phyloP scores from a whole-genome alignment of 768 basidiomycete genomes.

The Termitomyces sp. region DNA sequence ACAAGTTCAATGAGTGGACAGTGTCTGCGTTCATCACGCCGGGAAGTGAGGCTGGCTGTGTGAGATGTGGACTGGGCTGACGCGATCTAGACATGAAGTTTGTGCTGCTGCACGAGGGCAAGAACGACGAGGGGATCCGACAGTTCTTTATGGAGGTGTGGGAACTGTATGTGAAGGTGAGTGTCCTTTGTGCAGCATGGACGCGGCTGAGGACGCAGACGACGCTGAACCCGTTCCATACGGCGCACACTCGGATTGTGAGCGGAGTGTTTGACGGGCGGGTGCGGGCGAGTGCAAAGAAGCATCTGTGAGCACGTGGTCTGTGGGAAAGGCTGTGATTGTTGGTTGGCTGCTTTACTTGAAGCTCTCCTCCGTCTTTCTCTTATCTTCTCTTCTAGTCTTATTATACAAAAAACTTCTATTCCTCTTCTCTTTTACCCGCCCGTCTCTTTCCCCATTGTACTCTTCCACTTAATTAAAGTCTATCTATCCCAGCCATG shows the following conservation, averaged over 20 bases:
- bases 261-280: constrained; percentile 79
- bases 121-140: constrained; percentile 96
- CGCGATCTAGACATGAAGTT: constrained; percentile 81
- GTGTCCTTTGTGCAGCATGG: too few relatives aligned
- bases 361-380: constrained; percentile 24
- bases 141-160: constrained; percentile 92
- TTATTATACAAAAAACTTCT: constrained; percentile 19
- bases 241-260: constrained; percentile 77
- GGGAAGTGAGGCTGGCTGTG: constrained; percentile 62
- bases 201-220: constrained; percentile 42
- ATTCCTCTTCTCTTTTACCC: constrained; percentile 7
- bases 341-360: constrained; percentile 19
- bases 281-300: constrained; percentile 83
- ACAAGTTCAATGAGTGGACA: constrained; percentile 99
- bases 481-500: constrained; percentile 37
- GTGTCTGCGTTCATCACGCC: constrained; percentile 95
- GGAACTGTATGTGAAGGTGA: constrained; percentile 96
- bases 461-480: constrained; percentile 31
- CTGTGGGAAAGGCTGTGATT: constrained; percentile 20
- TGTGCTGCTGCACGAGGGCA: constrained; percentile 87
- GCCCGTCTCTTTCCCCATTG: constrained; percentile 2
- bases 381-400: constrained; percentile 24
- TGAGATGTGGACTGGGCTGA: constrained; percentile 14
- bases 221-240: constrained; percentile 94
- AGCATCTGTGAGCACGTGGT: constrained; percentile 47